Percentiles rank a stretch among this genome's conserved stretches.
Conservation (phyloP, 306 rosid species). For the Prunus davidiana region DNA sequence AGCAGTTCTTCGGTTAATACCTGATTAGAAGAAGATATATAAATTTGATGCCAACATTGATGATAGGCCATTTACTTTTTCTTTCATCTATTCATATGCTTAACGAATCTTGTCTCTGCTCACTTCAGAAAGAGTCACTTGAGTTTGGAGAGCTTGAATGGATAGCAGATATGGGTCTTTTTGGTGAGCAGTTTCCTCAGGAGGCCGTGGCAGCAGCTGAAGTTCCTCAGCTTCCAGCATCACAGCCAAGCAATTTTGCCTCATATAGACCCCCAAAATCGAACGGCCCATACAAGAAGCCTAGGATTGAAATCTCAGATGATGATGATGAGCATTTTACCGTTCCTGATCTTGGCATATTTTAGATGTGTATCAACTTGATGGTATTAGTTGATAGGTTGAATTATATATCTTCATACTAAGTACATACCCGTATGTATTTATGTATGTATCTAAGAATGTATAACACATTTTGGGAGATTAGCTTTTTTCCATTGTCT, state of each 20-base stretch:
- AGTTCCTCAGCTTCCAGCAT: constrained; percentile 79
- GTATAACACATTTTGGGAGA: constrained; percentile 13
- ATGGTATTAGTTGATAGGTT: constrained; percentile 12
- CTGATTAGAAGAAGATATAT: neutral
- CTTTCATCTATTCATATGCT: neutral
- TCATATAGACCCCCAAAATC: constrained; percentile 55
- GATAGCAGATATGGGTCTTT: constrained; percentile 70
- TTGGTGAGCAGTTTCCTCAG: constrained; percentile 62
- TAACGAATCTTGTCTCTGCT: neutral
- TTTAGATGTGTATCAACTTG: neutral
- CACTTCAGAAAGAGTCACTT: constrained; percentile 60
- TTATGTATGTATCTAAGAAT: constrained; percentile 28
- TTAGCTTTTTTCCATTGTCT: constrained; percentile 4
- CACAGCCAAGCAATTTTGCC: constrained; percentile 41
- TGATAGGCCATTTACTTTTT: neutral
- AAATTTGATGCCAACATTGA: neutral
- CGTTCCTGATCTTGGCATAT: constrained; percentile 88
- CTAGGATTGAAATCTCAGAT: constrained; percentile 53
- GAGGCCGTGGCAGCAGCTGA: constrained; percentile 81
- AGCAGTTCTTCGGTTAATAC: neutral
- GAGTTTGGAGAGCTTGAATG: constrained; percentile 93
- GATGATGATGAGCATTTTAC: constrained; percentile 82
- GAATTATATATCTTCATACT: constrained; percentile 26
- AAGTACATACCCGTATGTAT: neutral
- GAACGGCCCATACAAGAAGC: constrained; percentile 59